Evolutionary conservation across 257 asterid genomes (phyloP), one percentile per base, ranked within the genome.

Genomic region (Euphrasia confusa): DNA sequence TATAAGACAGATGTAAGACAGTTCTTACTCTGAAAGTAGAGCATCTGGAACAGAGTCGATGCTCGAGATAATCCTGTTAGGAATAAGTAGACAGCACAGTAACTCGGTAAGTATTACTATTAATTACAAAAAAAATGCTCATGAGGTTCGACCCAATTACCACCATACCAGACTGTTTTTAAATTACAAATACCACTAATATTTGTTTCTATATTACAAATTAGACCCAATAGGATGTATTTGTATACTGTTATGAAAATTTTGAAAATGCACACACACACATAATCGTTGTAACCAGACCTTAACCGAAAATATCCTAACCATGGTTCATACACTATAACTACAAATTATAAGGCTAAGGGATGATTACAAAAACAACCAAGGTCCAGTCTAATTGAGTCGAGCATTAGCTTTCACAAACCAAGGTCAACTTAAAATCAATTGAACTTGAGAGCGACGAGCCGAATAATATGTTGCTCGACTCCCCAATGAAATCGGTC

Each of bases 31-130:
- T 17, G 87, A 90, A 74, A 89, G 90, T 4, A 89, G 78, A 66
- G 94, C 86, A 58, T 89, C 97, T 60, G 97, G 91, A 64, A 77
- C 80, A 15, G 94, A 77, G 15, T 84, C 89, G 5, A 79, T 57
- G 68, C 77, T 78, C 39, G 87, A 66, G 10, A 89, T n/a, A 57
- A 86, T 55, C 67, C 96, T 86, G 85, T 28, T 47, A 39, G 33
- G 55, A 48, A 54, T 26, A 45, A 56, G 4, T 4, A 58, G 48
- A 59, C 27, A 50, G 15, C 35, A 26, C 10, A 37, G 32, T 32
- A 59, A 64, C 35, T 17, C 10, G 28, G 32, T 32, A 59, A 64
- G 30, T 13, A 30, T 27, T 45, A 30, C 4, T 3, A 17, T 15
- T 1, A 49, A 15, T 49, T 4, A 49, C 54, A 49, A 7, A 21